Evolutionary conservation across 805 yeast species (phyloP).

Genomic region (Kodamaea laetipori): DNA sequence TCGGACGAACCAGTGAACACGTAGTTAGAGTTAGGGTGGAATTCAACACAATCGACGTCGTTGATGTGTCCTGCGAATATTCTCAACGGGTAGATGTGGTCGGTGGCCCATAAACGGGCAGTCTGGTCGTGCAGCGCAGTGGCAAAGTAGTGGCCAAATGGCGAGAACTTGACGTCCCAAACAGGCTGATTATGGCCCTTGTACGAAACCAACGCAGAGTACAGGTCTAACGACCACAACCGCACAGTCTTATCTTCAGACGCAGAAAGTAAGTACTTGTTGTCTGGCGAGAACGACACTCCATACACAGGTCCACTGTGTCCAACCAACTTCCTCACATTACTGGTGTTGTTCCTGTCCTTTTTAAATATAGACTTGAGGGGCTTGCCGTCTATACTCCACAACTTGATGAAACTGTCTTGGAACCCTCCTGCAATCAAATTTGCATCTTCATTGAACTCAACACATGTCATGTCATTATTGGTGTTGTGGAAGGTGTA

Average conservation of each 20-base stretch:
- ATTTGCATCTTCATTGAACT: slow-evolving; percentile 85
- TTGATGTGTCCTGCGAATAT: slow-evolving; percentile 96
- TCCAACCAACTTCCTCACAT: slow-evolving; percentile 70
- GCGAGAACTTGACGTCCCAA: slow-evolving; percentile 96
- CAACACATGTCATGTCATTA: slow-evolving; percentile 81
- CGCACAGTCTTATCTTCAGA: slow-evolving; percentile 93
- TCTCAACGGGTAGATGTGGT: slow-evolving; percentile 93
- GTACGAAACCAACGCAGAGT: slow-evolving; percentile 85
- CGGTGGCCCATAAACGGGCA: slow-evolving; percentile 96
- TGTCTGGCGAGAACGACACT: slow-evolving; percentile 87
- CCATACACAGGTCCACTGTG: slow-evolving; percentile 96
- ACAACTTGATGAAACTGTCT: slow-evolving; percentile 84
- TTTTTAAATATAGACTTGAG: slow-evolving; percentile 60
- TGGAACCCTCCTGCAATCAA: slow-evolving; percentile 93
- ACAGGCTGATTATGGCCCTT: slow-evolving; percentile 96
- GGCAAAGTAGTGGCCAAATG: slow-evolving; percentile 96
- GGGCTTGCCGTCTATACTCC: slow-evolving; percentile 93
- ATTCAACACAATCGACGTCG: slow-evolving; percentile 92
- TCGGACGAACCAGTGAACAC: slow-evolving; percentile 95
- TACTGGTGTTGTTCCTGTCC: slow-evolving; percentile 51
- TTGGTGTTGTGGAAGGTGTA: slow-evolving; percentile 96
- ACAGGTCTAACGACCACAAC: slow-evolving; percentile 92
- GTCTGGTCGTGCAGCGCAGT: slow-evolving; percentile 98
- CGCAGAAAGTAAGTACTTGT: slow-evolving; percentile 72
- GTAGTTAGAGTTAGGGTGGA: slow-evolving; percentile 96